Evolutionary conservation across 2,329 filamentous ascomycete species (phyloP).

Genomic region (Pseudogymnoascus destructans): DNA sequence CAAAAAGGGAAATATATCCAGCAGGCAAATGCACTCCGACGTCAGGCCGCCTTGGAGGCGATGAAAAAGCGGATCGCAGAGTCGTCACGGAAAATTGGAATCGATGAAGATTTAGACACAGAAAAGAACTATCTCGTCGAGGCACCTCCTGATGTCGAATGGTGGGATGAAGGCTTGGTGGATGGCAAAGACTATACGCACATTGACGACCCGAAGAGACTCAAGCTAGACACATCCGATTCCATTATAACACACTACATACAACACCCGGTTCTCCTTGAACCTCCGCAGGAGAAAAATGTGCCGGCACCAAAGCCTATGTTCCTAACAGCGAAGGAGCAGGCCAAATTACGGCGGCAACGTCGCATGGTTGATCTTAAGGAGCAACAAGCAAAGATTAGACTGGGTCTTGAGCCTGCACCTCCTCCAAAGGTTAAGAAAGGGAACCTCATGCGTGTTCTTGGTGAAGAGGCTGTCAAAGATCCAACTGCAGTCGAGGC

Average conservation of each 20-base stretch:
- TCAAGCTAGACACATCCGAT: slow-evolving; percentile 68
- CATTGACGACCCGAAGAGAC: slow-evolving; percentile 47
- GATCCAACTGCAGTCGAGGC: slow-evolving; percentile 96
- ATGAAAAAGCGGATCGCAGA: slow-evolving; percentile 91
- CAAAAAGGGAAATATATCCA: slow-evolving; percentile 95
- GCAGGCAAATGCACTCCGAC: slow-evolving; percentile 77
- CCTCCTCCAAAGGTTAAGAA: slow-evolving; percentile 95
- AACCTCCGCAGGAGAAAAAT: slow-evolving; percentile 82
- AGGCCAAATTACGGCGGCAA: slow-evolving; percentile 80
- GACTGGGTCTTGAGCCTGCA: slow-evolving; percentile 76
- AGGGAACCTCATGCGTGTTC: slow-evolving; percentile 91
- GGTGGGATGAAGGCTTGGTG: slow-evolving; percentile 91
- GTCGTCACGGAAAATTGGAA: slow-evolving; percentile 75
- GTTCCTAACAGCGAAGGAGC: slow-evolving; percentile 82
- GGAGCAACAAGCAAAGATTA: slow-evolving; percentile 91
- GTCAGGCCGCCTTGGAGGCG: slow-evolving; percentile 77
- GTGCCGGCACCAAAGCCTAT: slow-evolving; percentile 71
- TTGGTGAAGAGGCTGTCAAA: slow-evolving; percentile 76
- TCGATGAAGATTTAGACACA: slow-evolving; percentile 78
- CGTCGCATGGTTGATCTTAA: slow-evolving; percentile 86
- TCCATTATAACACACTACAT: slow-evolving; percentile 83
- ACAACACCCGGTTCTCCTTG: slow-evolving; percentile 81
- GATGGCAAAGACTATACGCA: slow-evolving; percentile 61
- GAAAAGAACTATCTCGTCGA: slow-evolving; percentile 85
- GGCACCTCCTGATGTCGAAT: slow-evolving; percentile 76